Evolutionary conservation across 495 filamentous ascomycete species (phyloP).

Genomic region (Tuber indicum): DNA sequence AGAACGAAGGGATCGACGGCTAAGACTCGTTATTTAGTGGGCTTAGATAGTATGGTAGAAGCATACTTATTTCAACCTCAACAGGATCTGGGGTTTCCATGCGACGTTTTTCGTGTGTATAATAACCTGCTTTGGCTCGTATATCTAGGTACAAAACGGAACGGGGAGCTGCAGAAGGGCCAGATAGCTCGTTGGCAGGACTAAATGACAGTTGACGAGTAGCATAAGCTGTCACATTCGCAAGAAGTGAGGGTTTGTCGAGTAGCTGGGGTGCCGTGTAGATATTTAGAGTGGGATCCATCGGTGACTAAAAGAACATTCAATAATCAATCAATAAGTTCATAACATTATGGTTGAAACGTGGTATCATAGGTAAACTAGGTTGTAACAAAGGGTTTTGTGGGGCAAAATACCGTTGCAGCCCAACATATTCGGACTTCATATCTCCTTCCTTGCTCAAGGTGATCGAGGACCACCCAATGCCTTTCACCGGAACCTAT

Average conservation of each 20-base stretch:
- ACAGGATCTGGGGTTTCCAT: conserved; percentile 74
- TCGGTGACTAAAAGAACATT: conserved; percentile 65
- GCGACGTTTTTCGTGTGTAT: conserved; percentile 60
- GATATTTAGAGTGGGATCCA: conserved; percentile 62
- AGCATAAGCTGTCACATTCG: conserved; percentile 30
- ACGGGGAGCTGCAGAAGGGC: conserved; percentile 14
- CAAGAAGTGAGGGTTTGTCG: conserved; percentile 32
- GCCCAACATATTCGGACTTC: conserved; percentile 92
- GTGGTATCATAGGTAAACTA: neutral
- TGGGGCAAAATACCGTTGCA: conserved; percentile 60
- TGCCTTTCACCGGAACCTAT: conserved; percentile 53
- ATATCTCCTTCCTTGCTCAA: conserved; percentile 69
- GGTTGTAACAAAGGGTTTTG: conserved; percentile 6
- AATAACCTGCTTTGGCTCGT: conserved; percentile 74
- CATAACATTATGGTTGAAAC: neutral
- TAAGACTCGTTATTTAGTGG: conserved; percentile 44
- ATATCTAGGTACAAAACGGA: conserved; percentile 75
- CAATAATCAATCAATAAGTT: conserved; percentile 2
- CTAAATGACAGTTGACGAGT: conserved; percentile 21
- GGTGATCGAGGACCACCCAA: conserved; percentile 77
- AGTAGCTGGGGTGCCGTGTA: conserved; percentile 45
- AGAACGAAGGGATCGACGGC: conserved; percentile 71
- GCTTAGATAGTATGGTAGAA: conserved; percentile 6
- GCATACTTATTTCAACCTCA: conserved; percentile 64
- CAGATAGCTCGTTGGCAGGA: conserved; percentile 13